These are phyloP conservation scores for Vinca minor DNA, from an alignment of 257 asterid species.

Conservation along the genomic window DNA sequence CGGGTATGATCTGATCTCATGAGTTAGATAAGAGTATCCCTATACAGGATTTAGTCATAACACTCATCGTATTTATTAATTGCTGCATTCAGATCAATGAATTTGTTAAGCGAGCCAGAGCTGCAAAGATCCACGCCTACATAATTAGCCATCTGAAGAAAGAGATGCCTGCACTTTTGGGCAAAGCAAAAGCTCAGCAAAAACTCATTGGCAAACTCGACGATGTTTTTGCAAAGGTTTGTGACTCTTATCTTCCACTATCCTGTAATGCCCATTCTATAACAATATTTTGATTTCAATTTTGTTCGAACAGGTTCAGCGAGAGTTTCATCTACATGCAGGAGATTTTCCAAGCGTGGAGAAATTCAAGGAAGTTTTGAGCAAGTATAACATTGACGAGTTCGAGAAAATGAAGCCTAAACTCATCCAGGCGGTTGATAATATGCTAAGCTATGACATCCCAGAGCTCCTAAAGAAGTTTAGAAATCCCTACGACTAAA, in stretches of 20 bases:
- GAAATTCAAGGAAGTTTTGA: slow-evolving; percentile 50
- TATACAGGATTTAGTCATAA: not conserved
- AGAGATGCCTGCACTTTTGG: slow-evolving; percentile 88
- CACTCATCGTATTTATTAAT: not conserved
- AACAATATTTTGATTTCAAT: not conserved
- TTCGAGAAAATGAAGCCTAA: slow-evolving; percentile 84
- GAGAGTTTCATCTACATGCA: slow-evolving; percentile 59
- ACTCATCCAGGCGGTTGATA: slow-evolving; percentile 66
- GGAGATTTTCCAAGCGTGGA: slow-evolving; percentile 85
- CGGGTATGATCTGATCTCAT: slow-evolving; percentile 41
- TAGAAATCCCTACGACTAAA: slow-evolving; percentile 62
- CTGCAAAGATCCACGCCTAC: slow-evolving; percentile 89
- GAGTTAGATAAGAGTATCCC: not conserved
- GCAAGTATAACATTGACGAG: slow-evolving; percentile 58
- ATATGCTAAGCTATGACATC: slow-evolving; percentile 81
- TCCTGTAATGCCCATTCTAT: not conserved
- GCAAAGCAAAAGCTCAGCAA: slow-evolving; percentile 69
- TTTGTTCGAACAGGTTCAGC: slow-evolving; percentile 48
- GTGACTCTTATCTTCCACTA: not conserved
- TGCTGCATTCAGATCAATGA: slow-evolving; percentile 55
- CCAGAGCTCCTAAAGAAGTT: slow-evolving; percentile 66
- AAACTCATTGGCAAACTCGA: slow-evolving; percentile 56
- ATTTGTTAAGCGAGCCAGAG: slow-evolving; percentile 90
- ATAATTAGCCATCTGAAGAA: slow-evolving; percentile 85
- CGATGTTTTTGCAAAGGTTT: slow-evolving; percentile 57